Conservation (phyloP, 2,329 filamentous ascomycete species). For the Colletotrichum melonis region DNA sequence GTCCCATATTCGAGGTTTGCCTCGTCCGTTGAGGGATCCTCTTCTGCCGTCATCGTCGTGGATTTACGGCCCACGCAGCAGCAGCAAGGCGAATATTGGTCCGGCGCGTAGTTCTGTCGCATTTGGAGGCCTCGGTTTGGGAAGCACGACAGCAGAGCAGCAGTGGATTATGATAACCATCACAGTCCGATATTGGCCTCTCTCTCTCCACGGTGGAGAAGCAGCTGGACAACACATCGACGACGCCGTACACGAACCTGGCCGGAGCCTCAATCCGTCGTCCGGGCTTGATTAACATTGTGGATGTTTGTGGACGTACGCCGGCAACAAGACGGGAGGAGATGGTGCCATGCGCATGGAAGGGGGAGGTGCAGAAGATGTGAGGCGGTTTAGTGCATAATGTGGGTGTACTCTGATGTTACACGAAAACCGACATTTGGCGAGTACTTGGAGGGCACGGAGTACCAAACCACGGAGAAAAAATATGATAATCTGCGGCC, state of each 20-base stretch:
- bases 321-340: not conserved
- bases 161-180: not conserved
- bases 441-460: no score
- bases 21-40: constrained; percentile 2
- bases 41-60: constrained; percentile 22
- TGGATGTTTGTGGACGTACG: constrained; percentile 13
- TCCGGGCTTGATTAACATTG: not conserved
- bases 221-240: not conserved
- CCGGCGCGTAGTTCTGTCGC: not conserved
- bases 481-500: not conserved
- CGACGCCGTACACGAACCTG: not conserved
- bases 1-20: not conserved
- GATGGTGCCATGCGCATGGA: constrained; percentile 11
- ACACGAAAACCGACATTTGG: not conserved
- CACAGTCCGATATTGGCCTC: not conserved
- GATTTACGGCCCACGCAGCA: not conserved
- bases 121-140: not conserved
- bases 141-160: not conserved
- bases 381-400: constrained; percentile 21
- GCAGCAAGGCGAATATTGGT: not conserved
- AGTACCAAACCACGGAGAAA: not conserved
- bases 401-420: not conserved
- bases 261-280: not conserved
- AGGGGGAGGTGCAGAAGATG: not conserved
- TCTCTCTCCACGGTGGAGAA: not conserved